phyloP scores from a whole-genome alignment of 257 asterid species.

The Capsicum baccatum region DNA sequence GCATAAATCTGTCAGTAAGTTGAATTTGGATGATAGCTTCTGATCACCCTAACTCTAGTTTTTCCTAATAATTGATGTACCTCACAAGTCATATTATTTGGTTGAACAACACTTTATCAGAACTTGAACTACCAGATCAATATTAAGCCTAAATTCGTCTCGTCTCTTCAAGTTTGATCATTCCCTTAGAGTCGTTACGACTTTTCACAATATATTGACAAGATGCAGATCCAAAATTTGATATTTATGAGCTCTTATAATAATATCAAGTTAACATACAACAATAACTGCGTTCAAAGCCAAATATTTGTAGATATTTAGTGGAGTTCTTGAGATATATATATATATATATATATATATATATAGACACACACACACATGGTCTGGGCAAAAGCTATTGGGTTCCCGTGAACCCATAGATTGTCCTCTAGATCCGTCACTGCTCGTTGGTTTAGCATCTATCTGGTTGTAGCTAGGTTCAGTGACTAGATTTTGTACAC shows the following conservation, averaged over 20 bases:
- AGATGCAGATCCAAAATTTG: neutral
- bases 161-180: neutral
- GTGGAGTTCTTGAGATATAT: neutral
- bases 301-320: neutral
- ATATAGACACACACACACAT: neutral
- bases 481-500: neutral
- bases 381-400: neutral
- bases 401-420: neutral
- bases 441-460: neutral
- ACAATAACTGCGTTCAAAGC: neutral
- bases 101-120: neutral
- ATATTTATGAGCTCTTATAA: neutral
- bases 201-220: neutral
- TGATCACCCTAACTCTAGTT: neutral
- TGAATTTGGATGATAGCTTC: conserved; percentile 22
- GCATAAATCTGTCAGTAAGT: neutral
- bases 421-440: neutral
- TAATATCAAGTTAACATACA: neutral
- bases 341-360: no score
- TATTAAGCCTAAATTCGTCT: neutral
- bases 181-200: neutral
- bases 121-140: conserved; percentile 2
- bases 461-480: neutral
- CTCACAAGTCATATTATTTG: neutral
- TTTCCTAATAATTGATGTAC: neutral